Base-by-base conservation (phyloP, 805 yeast species). In the Lipomyces starkeyi region DNA sequence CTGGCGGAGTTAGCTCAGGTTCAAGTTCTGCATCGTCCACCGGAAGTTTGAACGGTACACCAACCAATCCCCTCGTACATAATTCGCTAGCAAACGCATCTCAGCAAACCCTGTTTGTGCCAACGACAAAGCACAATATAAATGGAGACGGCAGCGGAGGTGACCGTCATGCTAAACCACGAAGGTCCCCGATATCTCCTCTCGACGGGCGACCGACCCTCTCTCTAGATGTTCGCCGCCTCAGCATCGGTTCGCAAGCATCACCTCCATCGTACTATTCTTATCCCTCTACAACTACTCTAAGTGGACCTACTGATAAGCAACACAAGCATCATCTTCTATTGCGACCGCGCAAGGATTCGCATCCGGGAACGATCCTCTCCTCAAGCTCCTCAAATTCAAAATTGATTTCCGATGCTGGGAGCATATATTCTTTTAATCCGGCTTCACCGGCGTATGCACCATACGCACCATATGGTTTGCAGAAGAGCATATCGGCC, bases 361-460 rank as follows among this genome's bases (percentile, higher is more conserved):
- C 76, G 59, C 80, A 80, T 35, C 77, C 80, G 0, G 78, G 79
- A 1, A 75, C 76, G 9, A 77, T 78, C 17, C 75, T 81, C n/a
- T 80, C 83, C 32, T 79, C 82, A 11, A 78, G 81, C 29, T 79
- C 82, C 0, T 81, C 84, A 29, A 82, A 81, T 67, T 82, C 84
- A 3, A 78, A 76, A 55, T 75, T 81, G 35, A 77, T 79, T 9
- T 77, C 82, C 22, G 83, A 78, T 27, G 77, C 79, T 47, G 83
- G 83, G 22, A 75, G 80, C 6, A 75, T 81, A 27, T 81, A 81
- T 71, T 80, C 82, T 14, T 81, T 81, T 66, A 78, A 78, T 35
- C 80, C 81, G 5, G 71, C 79, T 1, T 73, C 76, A 20, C 80
- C 81, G 1, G 78, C 78, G 2, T 61, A 59, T 27, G 70, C 70